Conservation (phyloP, 345 rosid species). For the Eucalyptus pauciflora region DNA sequence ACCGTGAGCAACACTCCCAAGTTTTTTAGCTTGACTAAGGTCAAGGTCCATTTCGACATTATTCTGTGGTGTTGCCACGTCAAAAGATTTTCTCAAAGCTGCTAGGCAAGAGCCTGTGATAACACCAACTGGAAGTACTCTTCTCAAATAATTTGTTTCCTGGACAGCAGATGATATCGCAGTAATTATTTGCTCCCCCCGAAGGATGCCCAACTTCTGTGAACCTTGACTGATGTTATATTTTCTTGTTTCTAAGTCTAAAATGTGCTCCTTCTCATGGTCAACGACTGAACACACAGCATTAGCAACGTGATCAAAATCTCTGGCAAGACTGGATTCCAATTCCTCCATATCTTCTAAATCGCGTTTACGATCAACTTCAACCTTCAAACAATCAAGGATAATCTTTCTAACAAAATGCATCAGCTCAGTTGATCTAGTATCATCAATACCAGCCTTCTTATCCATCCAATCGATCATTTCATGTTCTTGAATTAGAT, state of each 20-base stretch:
- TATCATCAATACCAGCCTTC: constrained; percentile 4
- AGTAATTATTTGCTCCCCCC: constrained; percentile 41
- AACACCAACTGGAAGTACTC: constrained; percentile 73
- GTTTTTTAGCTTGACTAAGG: not conserved
- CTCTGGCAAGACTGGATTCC: constrained; percentile 41
- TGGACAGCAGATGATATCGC: constrained; percentile 68
- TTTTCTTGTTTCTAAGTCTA: constrained; percentile 24
- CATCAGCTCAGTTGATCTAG: constrained; percentile 31
- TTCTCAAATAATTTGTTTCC: constrained; percentile 52
- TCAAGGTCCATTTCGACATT: not conserved
- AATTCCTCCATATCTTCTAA: constrained; percentile 43
- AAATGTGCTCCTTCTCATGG: constrained; percentile 12
- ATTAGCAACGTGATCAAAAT: constrained; percentile 58
- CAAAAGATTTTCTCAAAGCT: constrained; percentile 62
- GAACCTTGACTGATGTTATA: constrained; percentile 3
- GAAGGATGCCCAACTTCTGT: constrained; percentile 42
- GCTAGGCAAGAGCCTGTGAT: constrained; percentile 86
- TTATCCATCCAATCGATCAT: constrained; percentile 7
- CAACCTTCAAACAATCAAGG: constrained; percentile 55
- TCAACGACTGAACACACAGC: constrained; percentile 50
- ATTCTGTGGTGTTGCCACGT: constrained; percentile 30
- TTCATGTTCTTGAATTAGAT: constrained; percentile 20
- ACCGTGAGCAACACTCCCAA: not conserved
- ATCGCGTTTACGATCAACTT: constrained; percentile 61
- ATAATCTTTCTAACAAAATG: constrained; percentile 47